Base-by-base conservation (phyloP, 176 grass and related monocot genomes). In the Aechmea fasciata region DNA sequence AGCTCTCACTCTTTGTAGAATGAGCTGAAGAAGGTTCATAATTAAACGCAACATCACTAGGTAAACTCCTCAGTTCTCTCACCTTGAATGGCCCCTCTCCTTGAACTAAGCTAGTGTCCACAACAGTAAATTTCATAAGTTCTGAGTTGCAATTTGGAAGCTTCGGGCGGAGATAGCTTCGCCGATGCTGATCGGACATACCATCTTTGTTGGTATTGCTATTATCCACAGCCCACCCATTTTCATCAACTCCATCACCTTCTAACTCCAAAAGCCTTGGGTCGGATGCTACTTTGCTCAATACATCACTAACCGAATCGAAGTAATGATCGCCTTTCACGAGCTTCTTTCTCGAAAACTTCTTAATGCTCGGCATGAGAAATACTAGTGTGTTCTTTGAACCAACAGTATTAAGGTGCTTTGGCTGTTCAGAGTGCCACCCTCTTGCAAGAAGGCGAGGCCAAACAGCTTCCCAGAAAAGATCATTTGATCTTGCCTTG, bases 401-500 rank as follows among this genome's bases (percentile, higher is more conserved):
- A 47, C 72, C 69, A 74, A 81, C 71, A 26, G 50, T 71, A 74
- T 66, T 71, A 50, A 74, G 53, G 76, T 89, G 83, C 71, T 85
- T 92, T 26, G 88, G 86, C 52, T 96, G 93, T 69, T 86, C 83
- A 4, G 86, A 90, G 62, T 85, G 89, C 93, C 93, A 96, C 71
- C 93, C 93, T 73, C 79, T 87, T 63, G 87, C 74, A 70, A 96
- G 83, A 72, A 92, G 75, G 24, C 94, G 89, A 75, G 94, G 94
- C 94, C 94, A 97, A 26, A 97, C 86, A 76, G 94, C 94, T 77
- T 97, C 94, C 94, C 94, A 97, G 63, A 97, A 97, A 67, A 97
- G 83, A 93, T 97, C 94, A 80, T 92, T 97, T 50, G 94, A 92
- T 76, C 83, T 92, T 61, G 89, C 87, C 73, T 97, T 97, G 76